Evolutionary conservation across 73 alveolate species (phyloP), one percentile per base, ranked within the genome.

Genomic region (Symbiodinium natans): DNA sequence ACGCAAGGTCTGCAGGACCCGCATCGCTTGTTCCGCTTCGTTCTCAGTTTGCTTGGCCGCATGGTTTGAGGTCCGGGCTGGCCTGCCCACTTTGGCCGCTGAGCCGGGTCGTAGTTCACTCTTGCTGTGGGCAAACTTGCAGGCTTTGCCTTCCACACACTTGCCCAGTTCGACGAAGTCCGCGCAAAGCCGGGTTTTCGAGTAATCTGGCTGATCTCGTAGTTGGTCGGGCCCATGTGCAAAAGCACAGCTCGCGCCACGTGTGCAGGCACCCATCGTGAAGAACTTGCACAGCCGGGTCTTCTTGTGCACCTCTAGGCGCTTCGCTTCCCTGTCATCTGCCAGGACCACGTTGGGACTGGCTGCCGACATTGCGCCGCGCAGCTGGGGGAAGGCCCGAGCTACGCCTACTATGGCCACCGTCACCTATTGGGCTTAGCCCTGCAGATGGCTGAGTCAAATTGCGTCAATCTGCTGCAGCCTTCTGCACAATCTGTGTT

Each of bases 111-210:
- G 85, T 15, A 75, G 85, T 33, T 75, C 43, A 29, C 42, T 33
- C 85, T 75, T 75, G 43, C 85, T 38, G 36, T 75, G 85, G 33
- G 85, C 85, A 34, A 75, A 75, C 41, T 33, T 75, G 85, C 85
- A 75, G 11, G 33, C 36, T 29, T 38, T 42, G 42, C 85, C 85
- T 33, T 13, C 46, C 6, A 86, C 41, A 40, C 95, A 88, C 31
- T 42, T 38, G 71, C 95, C 86, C 39, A 88, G 34, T 86, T 88
- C 95, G 46, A 88, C 80, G 46, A 88, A 88, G 39, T 88, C 95
- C 13, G 86, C 95, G 25, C 95, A 88, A 13, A 88, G 86, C 25
- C 95, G 95, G 38, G 95, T 88, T 63, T 88, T 88, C 46, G 95
- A 88, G 86, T 59, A 88, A 34, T 88, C 95, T 1, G 95, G 95